These are phyloP conservation scores for Tolypocladium album DNA, from an alignment of 2,329 filamentous ascomycete species.

Conservation along the genomic window DNA sequence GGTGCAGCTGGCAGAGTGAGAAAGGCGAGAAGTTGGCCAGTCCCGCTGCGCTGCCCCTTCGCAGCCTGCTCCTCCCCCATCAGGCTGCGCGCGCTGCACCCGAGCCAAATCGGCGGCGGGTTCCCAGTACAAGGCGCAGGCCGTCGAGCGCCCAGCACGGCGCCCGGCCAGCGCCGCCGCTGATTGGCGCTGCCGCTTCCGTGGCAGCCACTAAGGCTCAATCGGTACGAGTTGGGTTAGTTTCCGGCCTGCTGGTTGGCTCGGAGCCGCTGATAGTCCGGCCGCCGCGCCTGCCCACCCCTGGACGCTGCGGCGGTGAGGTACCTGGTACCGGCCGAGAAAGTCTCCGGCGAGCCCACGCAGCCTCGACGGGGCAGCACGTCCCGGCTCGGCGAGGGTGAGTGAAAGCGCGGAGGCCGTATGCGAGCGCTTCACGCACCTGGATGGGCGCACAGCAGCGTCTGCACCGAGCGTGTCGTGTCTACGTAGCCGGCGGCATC, in stretches of 20 bases:
- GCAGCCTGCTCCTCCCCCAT: neutral
- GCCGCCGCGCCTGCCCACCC: conserved; percentile 10
- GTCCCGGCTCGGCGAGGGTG: neutral
- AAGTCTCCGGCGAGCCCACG: neutral
- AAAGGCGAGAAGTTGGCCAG: neutral
- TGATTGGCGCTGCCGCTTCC: neutral
- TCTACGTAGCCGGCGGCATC: neutral
- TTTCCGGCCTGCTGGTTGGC: conserved; percentile 12
- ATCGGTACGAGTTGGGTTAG: conserved; percentile 11
- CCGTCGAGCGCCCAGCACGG: neutral
- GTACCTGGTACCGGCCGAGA: neutral
- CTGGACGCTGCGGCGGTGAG: neutral
- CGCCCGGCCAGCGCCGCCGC: neutral
- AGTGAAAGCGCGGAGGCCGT: neutral
- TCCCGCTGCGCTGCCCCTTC: neutral
- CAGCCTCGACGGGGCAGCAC: neutral
- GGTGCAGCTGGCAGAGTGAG: neutral
- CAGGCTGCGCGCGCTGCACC: neutral
- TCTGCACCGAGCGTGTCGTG: neutral
- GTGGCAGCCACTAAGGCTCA: conserved; percentile 15
- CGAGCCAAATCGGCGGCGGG: neutral
- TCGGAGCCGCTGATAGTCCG: conserved; percentile 19
- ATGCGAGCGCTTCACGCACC: neutral
- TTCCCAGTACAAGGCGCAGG: neutral
- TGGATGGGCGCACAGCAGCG: neutral